These are phyloP conservation scores for Ganoderma meredithae DNA, from an alignment of 1,284 basidiomycete genomes.

Conservation along the genomic window DNA sequence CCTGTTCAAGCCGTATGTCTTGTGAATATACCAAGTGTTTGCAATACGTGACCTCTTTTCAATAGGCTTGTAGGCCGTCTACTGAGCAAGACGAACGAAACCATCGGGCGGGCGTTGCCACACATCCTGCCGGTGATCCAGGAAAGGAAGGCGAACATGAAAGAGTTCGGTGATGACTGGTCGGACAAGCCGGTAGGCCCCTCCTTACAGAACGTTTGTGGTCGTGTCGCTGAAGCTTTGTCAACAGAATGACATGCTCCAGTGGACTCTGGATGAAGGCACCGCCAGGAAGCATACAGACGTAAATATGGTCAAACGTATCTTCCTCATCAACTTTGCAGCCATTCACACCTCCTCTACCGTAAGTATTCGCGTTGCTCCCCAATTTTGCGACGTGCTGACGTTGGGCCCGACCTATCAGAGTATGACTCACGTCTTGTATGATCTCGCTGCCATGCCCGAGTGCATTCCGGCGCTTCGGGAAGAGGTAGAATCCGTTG, in stretches of 20 bases:
- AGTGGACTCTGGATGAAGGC: slow-evolving; percentile 40
- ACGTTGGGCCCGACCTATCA: slow-evolving; percentile 20
- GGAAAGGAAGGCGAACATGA: slow-evolving; percentile 27
- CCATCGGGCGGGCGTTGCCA: slow-evolving; percentile 2
- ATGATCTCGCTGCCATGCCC: slow-evolving; percentile 50
- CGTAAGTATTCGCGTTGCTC: slow-evolving; percentile 24
- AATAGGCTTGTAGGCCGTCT: not conserved
- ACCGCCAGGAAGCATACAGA: slow-evolving; percentile 19
- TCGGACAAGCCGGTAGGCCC: slow-evolving; percentile 35
- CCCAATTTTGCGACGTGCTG: too few species aligned
- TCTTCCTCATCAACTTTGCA: slow-evolving; percentile 42
- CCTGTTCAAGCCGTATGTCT: slow-evolving; percentile 40
- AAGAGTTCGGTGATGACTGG: slow-evolving; percentile 33
- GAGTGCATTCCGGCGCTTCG: slow-evolving; percentile 50
- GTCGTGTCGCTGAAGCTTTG: not conserved
- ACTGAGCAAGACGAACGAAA: slow-evolving; percentile 12
- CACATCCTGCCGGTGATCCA: slow-evolving; percentile 33
- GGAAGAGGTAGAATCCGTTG: slow-evolving; percentile 50
- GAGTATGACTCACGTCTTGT: slow-evolving; percentile 48
- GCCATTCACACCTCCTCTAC: slow-evolving; percentile 43
- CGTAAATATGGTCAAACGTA: slow-evolving; percentile 34
- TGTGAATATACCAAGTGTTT: not conserved
- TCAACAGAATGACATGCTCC: slow-evolving; percentile 37
- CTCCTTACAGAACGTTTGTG: not conserved
- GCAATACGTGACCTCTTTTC: not conserved